Percentiles rank a stretch among this genome's conserved stretches.
These are phyloP conservation scores for Fusarium staphyleae DNA, from an alignment of 2,329 filamentous ascomycete genomes.

Conservation along the genomic window DNA sequence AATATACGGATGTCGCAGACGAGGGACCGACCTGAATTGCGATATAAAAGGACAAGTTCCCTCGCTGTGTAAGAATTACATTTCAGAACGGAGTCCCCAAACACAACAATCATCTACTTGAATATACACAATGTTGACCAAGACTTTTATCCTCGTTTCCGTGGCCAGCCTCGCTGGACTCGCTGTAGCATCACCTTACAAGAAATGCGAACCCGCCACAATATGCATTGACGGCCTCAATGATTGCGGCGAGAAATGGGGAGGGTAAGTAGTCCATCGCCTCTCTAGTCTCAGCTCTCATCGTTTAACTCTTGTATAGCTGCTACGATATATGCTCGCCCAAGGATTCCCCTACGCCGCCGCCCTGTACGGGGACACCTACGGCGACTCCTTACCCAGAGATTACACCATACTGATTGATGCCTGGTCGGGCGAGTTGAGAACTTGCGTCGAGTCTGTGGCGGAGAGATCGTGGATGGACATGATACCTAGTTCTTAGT, in stretches of 20 bases:
- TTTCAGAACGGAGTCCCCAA: background rate
- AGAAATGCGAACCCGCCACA: conserved; percentile 1
- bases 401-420: background rate
- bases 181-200: conserved; percentile 9
- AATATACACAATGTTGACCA: conserved; percentile 20
- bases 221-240: conserved; percentile 43
- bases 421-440: too few species aligned
- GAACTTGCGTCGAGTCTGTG: background rate
- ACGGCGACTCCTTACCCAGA: conserved; percentile 27
- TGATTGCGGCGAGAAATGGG: conserved; percentile 39
- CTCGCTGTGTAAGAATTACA: background rate
- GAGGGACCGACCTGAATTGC: background rate
- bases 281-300: background rate
- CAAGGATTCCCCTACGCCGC: conserved; percentile 31
- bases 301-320: conserved; percentile 19
- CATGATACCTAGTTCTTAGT: background rate
- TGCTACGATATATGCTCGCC: conserved; percentile 44
- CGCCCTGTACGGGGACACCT: conserved; percentile 35
- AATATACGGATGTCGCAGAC: background rate
- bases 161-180: conserved; percentile 17
- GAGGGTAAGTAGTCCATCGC: conserved; percentile 35
- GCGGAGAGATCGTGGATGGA: background rate
- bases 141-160: conserved; percentile 10
- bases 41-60: background rate
- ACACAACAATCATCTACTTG: background rate